Evolutionary conservation across 73 alveolate genomes (phyloP).

Genomic region (Paramecium caudatum): DNA sequence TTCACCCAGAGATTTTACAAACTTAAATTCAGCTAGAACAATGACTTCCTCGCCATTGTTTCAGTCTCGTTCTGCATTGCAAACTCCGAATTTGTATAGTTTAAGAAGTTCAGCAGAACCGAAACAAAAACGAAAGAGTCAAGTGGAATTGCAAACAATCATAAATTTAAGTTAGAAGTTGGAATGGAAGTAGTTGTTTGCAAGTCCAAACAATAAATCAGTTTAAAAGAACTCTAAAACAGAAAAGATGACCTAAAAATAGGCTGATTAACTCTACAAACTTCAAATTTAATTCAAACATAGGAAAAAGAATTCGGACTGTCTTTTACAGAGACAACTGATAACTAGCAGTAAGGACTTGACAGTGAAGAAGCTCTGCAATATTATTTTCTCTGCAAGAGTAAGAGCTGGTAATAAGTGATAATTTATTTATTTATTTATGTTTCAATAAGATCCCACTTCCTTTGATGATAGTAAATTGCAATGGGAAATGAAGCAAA

Average conservation of each 20-base stretch:
- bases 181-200: background rate
- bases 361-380: background rate
- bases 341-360: background rate
- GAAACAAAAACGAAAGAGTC: background rate
- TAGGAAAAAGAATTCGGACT: background rate
- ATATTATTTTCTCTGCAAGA: conserved; percentile 7
- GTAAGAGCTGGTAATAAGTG: conserved; percentile 3
- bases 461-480: background rate
- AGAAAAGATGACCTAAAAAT: background rate
- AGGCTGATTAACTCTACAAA: conserved; percentile 21
- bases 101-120: background rate
- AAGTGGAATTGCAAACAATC: conserved; percentile 1
- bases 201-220: background rate
- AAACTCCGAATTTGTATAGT: background rate
- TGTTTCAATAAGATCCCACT: background rate
- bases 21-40: conserved; percentile 21
- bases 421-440: too few species aligned
- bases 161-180: background rate
- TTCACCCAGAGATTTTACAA: background rate
- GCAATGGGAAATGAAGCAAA: conserved; percentile 17
- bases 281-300: background rate
- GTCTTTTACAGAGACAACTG: background rate
- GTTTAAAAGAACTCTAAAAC: background rate
- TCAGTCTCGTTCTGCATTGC: background rate
- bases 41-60: background rate